These are phyloP conservation scores for Eucalyptus erythrocorys DNA, from an alignment of 345 rosid species.

Conservation along the genomic window DNA sequence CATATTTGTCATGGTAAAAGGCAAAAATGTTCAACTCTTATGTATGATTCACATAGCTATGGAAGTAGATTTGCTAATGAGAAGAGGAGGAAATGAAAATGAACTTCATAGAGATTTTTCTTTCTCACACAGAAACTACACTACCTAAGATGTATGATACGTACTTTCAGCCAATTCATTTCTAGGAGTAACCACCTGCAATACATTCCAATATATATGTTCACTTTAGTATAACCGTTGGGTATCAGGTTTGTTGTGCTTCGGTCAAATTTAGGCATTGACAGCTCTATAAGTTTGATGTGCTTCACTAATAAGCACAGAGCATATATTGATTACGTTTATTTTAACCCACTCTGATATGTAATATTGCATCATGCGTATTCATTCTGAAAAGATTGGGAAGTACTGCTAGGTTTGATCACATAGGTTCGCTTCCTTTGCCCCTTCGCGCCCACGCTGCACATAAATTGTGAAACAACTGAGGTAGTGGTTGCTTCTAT, in stretches of 20 bases:
- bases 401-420: background rate
- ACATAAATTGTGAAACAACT: background rate
- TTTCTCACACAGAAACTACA: too few species aligned
- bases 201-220: background rate
- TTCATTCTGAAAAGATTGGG: background rate
- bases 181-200: background rate
- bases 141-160: too few species aligned
- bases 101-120: too few species aligned
- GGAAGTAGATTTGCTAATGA: too few species aligned
- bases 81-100: too few species aligned
- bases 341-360: background rate
- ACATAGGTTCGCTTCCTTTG: background rate
- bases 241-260: background rate
- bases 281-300: background rate
- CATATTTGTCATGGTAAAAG: too few species aligned
- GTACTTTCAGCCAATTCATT: background rate
- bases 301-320: background rate
- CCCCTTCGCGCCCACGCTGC: background rate
- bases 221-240: background rate
- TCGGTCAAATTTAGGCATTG: background rate
- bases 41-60: too few species aligned
- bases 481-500: background rate
- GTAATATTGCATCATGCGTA: rapidly evolving
- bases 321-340: background rate
- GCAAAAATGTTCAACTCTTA: too few species aligned